Evolutionary conservation across 306 rosid species (phyloP).

Genomic region (Begonia masoniana): DNA sequence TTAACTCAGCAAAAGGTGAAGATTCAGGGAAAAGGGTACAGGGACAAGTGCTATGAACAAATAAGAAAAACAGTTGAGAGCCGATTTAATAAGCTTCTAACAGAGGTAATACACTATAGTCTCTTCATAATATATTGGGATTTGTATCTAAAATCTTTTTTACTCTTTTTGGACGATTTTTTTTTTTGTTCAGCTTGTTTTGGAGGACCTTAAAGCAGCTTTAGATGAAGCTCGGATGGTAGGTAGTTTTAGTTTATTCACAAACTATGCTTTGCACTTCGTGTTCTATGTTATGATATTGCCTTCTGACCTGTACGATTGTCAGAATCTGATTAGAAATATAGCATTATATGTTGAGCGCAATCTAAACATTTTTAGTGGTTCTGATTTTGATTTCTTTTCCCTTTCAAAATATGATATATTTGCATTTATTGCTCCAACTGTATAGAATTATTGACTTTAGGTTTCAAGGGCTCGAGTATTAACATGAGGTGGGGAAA

Average conservation of each 20-base stretch:
- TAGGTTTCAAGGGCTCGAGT: too few relatives aligned
- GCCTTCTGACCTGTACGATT: too few relatives aligned
- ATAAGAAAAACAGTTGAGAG: conserved; percentile 86
- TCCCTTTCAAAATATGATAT: too few relatives aligned
- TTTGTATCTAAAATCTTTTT: background rate
- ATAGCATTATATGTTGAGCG: too few relatives aligned
- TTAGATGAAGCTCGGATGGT: conserved; percentile 87
- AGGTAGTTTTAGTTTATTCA: conserved; percentile 8
- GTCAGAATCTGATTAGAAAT: too few relatives aligned
- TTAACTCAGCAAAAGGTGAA: conserved; percentile 63
- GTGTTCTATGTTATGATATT: too few relatives aligned
- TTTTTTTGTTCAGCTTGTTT: conserved; percentile 59
- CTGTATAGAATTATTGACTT: too few relatives aligned
- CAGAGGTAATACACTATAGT: conserved; percentile 37
- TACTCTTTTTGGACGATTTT: conserved; percentile 8
- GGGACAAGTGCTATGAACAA: conserved; percentile 92
- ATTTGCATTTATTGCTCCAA: too few relatives aligned
- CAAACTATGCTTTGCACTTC: too few relatives aligned
- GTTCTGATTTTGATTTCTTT: too few relatives aligned
- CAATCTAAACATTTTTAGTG: too few relatives aligned
- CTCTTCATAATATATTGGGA: background rate
- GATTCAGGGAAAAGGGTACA: conserved; percentile 81
- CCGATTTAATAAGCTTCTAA: conserved; percentile 75
- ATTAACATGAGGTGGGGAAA: too few relatives aligned
- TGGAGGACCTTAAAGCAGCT: conserved; percentile 87